These are phyloP conservation scores for Alternaria rosae DNA, from an alignment of 2,329 filamentous ascomycete genomes.

Conservation along the genomic window DNA sequence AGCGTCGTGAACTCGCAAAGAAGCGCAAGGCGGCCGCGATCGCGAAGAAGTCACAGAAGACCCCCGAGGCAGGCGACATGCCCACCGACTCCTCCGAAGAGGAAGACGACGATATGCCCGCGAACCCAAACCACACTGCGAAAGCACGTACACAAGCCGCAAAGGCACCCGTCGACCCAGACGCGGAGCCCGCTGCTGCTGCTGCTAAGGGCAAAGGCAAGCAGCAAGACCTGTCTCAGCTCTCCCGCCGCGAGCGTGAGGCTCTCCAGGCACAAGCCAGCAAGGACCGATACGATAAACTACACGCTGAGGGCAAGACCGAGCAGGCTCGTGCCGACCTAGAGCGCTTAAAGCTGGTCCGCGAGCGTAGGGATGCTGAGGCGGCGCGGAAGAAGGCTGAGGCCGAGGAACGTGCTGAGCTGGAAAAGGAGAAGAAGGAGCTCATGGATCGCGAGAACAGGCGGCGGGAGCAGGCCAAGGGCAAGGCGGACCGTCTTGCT, in stretches of 20 bases:
- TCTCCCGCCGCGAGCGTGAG: constrained; percentile 75
- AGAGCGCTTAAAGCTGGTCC: constrained; percentile 80
- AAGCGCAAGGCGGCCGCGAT: constrained; percentile 90
- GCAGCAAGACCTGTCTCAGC: constrained; percentile 62
- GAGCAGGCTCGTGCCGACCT: constrained; percentile 92
- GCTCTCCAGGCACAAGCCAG: constrained; percentile 86
- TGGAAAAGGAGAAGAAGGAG: constrained; percentile 64
- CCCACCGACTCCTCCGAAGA: constrained; percentile 74
- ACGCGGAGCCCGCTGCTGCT: constrained; percentile 62
- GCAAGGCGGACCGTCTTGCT: constrained; percentile 55
- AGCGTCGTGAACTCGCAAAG: constrained; percentile 86
- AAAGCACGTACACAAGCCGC: constrained; percentile 73
- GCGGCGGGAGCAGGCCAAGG: constrained; percentile 56
- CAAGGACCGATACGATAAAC: constrained; percentile 87
- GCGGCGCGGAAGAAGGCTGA: constrained; percentile 79
- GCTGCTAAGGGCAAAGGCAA: constrained; percentile 62
- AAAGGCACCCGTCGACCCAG: constrained; percentile 52
- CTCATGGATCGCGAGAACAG: constrained; percentile 57
- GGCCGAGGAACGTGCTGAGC: constrained; percentile 59
- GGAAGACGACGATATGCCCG: constrained; percentile 73
- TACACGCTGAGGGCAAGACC: constrained; percentile 95
- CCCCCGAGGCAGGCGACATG: constrained; percentile 83
- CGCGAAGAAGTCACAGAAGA: constrained; percentile 73
- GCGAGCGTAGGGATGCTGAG: constrained; percentile 85
- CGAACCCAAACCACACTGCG: constrained; percentile 86